Conservation (phyloP, 2,329 filamentous ascomycete genomes). For the Colletotrichum tabaci region DNA sequence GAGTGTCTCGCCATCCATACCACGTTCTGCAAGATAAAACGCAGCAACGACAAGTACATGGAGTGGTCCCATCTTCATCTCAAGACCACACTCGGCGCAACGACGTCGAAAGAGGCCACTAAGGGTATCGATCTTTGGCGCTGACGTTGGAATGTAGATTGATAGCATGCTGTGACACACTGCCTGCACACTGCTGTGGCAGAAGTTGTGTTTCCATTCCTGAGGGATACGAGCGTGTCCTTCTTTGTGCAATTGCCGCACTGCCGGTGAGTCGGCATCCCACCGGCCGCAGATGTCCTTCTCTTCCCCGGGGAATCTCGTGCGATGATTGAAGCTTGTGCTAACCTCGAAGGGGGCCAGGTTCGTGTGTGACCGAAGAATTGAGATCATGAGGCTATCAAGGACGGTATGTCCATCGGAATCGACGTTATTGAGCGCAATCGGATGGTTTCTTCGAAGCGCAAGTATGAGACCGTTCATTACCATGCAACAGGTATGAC, state of each 20-base stretch:
- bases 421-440: constrained; percentile 42
- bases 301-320: constrained; percentile 55
- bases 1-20: constrained; percentile 53
- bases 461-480: constrained; percentile 17
- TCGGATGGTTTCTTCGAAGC: no score
- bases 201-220: constrained; percentile 61
- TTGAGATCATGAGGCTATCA: constrained; percentile 55
- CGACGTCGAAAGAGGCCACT: constrained; percentile 16
- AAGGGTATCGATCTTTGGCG: constrained; percentile 37
- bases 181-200: constrained; percentile 57
- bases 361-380: constrained; percentile 55
- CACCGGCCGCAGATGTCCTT: constrained; percentile 60
- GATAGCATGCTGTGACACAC: constrained; percentile 54
- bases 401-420: constrained; percentile 55
- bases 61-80: constrained; percentile 51
- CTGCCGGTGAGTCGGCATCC: constrained; percentile 56
- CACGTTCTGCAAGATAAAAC: constrained; percentile 50
- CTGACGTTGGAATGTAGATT: constrained; percentile 43
- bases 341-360: constrained; percentile 48
- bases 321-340: constrained; percentile 44
- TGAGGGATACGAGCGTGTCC: constrained; percentile 50
- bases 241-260: constrained; percentile 49
- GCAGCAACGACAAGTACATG: constrained; percentile 55
- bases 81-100: constrained; percentile 48
- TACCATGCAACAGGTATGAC: constrained; percentile 50